phyloP scores from a whole-genome alignment of 2,329 filamentous ascomycete species.

The Blastomyces parvus region DNA sequence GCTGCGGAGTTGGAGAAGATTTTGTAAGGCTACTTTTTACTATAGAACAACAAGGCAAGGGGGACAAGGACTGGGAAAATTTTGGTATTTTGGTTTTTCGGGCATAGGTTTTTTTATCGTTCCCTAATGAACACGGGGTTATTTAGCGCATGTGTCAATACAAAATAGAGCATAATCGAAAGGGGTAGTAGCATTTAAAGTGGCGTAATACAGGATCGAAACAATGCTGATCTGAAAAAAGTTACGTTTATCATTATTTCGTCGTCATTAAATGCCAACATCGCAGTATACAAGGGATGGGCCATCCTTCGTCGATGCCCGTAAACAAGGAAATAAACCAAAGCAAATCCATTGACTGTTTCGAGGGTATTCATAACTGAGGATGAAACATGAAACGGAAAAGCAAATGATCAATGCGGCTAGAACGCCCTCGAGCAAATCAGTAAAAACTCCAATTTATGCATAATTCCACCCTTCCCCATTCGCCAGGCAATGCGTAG shows the following conservation, averaged over 20 bases:
- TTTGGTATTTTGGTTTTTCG: neutral
- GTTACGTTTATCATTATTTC: neutral
- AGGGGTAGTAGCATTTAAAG: neutral
- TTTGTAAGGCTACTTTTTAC: conserved; percentile 31
- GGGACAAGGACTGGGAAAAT: neutral
- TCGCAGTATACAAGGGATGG: neutral
- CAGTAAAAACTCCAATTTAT: neutral
- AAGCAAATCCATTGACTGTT: neutral
- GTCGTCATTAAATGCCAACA: neutral
- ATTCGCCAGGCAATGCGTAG: neutral
- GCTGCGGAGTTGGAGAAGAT: conserved; percentile 62
- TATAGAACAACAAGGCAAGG: neutral
- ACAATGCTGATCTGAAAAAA: neutral
- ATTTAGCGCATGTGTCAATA: neutral
- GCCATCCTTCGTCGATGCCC: neutral
- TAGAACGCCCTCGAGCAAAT: neutral
- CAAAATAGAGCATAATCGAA: neutral
- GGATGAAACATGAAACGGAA: neutral
- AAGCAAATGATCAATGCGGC: neutral
- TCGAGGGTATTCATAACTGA: neutral
- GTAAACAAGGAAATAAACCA: neutral
- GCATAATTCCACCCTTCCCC: neutral
- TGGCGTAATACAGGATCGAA: neutral
- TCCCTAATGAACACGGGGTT: neutral
- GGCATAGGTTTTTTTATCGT: neutral